Evolutionary conservation across 73 alveolate species (phyloP), one percentile per base, ranked within the genome.

Genomic region (Halteria grandinella): DNA sequence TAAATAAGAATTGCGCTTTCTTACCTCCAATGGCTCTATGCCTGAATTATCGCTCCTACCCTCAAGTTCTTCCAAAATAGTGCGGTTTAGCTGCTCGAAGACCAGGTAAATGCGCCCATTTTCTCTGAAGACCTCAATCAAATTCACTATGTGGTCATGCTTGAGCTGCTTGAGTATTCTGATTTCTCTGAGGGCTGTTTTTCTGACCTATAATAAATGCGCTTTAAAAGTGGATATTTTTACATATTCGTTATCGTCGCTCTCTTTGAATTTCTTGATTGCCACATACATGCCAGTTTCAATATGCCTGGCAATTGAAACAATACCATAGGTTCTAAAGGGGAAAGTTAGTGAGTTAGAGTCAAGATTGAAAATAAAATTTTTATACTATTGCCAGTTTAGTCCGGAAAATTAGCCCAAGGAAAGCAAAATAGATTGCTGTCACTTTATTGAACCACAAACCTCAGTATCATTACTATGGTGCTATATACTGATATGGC

Each of bases 191-290:
- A 83, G 73, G 5, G 92, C 83, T 5, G 88, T 59, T 34, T 55
- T 73, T 57, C 73, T 74, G 15, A 74, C 87, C 53, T 48, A 41
- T 11, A 5, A 53, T 25, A 53, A 11, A 6, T 4, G 7, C 5
- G 29, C 8, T 12, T 53, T 5, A 12, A 7, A 18, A 25, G 23
- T 57, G 14, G 18, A 57, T 4, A 40, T 17, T 12, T 79, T 29
- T 49, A 76, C 92, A 44, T 69, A 40, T 44, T 87, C 95, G 49
- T 83, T 85, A 25, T 87, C 95, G 41, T 87, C 90, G 49, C 77
- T 45, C 33, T 87, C 95, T 49, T 87, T 87, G 77, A 87, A 87
- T 33, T 82, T 80, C 27, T 87, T 87, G 21, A 87, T 81, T 11
- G 95, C 95, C 8, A 87, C 91, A 37, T 40, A 48, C 70, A 28